phyloP scores from a whole-genome alignment of 345 rosid species.

The Euphorbia peplus region DNA sequence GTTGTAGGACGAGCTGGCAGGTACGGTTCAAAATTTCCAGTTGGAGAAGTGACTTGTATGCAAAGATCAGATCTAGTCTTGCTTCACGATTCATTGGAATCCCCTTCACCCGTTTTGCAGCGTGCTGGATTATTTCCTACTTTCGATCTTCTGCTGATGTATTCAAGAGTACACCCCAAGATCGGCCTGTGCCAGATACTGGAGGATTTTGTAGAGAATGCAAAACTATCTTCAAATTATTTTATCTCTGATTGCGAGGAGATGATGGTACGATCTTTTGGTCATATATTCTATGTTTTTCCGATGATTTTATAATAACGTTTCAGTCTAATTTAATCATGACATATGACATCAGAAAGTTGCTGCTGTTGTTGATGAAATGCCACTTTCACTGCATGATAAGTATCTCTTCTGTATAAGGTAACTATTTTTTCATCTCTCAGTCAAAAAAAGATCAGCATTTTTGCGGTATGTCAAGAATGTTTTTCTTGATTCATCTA shows the following conservation, averaged over 20 bases:
- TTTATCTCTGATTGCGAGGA: conserved; percentile 79
- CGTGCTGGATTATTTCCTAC: conserved; percentile 81
- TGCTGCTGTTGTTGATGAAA: conserved; percentile 61
- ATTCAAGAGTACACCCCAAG: conserved; percentile 64
- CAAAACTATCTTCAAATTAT: conserved; percentile 76
- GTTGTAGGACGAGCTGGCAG: conserved; percentile 85
- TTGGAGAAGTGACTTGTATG: conserved; percentile 93
- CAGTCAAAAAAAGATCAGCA: background rate
- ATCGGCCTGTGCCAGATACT: conserved; percentile 54
- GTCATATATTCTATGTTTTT: background rate
- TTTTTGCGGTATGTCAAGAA: background rate
- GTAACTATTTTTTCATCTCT: conserved; percentile 31
- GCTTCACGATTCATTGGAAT: conserved; percentile 63
- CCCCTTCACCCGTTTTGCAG: conserved; percentile 75
- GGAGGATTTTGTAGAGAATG: conserved; percentile 80
- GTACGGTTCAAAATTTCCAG: conserved; percentile 78
- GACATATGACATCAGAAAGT: conserved; percentile 52
- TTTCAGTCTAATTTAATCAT: conserved; percentile 9
- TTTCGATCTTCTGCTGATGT: conserved; percentile 69
- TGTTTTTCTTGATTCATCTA: background rate
- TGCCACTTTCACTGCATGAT: conserved; percentile 72
- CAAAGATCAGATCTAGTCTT: conserved; percentile 57
- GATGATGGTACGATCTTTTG: conserved; percentile 47
- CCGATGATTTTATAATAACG: background rate
- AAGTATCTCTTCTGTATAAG: conserved; percentile 86